phyloP scores from a whole-genome alignment of 2,329 filamentous ascomycete species.

The Alternaria arbusti region DNA sequence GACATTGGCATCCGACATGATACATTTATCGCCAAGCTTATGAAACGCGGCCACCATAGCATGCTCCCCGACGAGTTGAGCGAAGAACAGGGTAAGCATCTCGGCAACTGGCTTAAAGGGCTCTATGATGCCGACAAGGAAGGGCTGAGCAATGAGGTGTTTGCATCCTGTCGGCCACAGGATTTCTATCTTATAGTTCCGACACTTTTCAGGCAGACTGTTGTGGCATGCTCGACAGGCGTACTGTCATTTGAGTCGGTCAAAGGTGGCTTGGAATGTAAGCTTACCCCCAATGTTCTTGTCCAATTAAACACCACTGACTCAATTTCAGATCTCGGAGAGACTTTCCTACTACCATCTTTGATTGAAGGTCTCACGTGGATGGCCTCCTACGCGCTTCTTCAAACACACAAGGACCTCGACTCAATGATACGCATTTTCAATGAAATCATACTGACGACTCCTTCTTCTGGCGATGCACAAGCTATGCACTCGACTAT shows the following conservation, averaged over 20 bases:
- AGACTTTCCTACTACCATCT: slow-evolving; percentile 80
- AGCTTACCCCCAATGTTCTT: slow-evolving; percentile 33
- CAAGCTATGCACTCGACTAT: slow-evolving; percentile 73
- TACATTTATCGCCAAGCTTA: slow-evolving; percentile 72
- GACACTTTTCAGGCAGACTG: slow-evolving; percentile 76
- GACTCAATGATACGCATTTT: slow-evolving; percentile 74
- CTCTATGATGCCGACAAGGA: slow-evolving; percentile 72
- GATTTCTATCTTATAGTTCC: slow-evolving; percentile 82
- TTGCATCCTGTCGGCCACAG: slow-evolving; percentile 81
- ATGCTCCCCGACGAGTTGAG: slow-evolving; percentile 66
- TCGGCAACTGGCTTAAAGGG: slow-evolving; percentile 77
- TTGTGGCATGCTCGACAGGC: slow-evolving; percentile 71
- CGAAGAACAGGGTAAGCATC: slow-evolving; percentile 68
- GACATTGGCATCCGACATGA: slow-evolving; percentile 70
- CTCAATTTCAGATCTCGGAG: slow-evolving; percentile 67
- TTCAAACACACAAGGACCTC: slow-evolving; percentile 67
- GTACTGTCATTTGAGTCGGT: slow-evolving; percentile 72
- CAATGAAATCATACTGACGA: slow-evolving; percentile 73
- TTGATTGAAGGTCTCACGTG: slow-evolving; percentile 76
- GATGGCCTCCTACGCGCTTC: slow-evolving; percentile 73
- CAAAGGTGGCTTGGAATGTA: slow-evolving; percentile 78
- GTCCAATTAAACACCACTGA: not conserved
- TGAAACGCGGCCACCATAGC: slow-evolving; percentile 65
- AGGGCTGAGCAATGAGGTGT: slow-evolving; percentile 78
- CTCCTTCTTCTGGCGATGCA: slow-evolving; percentile 74